phyloP scores from a whole-genome alignment of 306 rosid genomes.

The Herpetospermum pedunculosum region DNA sequence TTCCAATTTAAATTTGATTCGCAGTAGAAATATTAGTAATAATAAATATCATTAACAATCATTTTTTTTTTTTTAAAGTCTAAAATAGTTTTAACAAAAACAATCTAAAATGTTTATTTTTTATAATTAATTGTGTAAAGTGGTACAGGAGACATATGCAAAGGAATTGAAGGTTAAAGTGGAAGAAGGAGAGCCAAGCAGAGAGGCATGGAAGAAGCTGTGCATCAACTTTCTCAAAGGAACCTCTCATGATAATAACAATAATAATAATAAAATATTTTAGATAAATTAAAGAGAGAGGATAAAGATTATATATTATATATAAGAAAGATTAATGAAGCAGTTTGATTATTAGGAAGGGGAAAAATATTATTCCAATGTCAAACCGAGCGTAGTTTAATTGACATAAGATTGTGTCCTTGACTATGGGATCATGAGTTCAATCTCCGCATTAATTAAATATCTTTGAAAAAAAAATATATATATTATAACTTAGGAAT shows the following conservation, averaged over 20 bases:
- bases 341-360: too few relatives aligned
- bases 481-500: not conserved
- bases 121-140: not conserved
- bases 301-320: not conserved
- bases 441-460: too few relatives aligned
- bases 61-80: too few relatives aligned
- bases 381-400: too few relatives aligned
- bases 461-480: too few relatives aligned
- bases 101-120: too few relatives aligned
- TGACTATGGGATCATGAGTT: too few relatives aligned
- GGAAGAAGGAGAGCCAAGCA: conserved; percentile 35
- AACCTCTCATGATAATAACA: not conserved
- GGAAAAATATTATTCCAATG: too few relatives aligned
- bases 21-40: too few relatives aligned
- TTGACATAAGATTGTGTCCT: too few relatives aligned
- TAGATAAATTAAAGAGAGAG: not conserved
- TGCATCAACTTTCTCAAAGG: conserved; percentile 63
- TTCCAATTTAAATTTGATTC: too few relatives aligned
- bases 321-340: not conserved
- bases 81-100: not conserved
- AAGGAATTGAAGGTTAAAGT: conserved; percentile 37
- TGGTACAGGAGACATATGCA: conserved; percentile 40
- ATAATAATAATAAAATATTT: not conserved
- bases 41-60: too few relatives aligned
- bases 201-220: conserved; percentile 52